Evolutionary conservation across 176 grass and related monocot species (phyloP).

Genomic region (Chloris gayana): DNA sequence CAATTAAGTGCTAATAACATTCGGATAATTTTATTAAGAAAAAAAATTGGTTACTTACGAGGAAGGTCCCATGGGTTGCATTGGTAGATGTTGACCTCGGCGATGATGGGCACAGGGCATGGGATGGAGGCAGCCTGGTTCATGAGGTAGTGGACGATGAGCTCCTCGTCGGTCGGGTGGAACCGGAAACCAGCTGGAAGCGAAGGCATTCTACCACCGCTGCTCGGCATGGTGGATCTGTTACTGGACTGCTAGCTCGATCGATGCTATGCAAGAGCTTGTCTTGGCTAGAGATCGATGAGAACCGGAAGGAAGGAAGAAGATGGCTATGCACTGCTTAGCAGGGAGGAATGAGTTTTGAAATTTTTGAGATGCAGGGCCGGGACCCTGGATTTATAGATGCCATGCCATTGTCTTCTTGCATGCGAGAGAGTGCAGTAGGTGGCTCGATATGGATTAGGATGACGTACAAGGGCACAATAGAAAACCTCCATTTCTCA

Average conservation of each 20-base stretch:
- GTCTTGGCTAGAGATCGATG: background rate
- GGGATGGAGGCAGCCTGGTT: constrained; percentile 47
- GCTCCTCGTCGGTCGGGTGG: constrained; percentile 79
- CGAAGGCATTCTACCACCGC: background rate
- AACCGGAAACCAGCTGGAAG: constrained; percentile 85
- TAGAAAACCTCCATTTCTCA: background rate
- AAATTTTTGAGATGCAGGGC: constrained; percentile 43
- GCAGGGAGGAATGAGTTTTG: background rate
- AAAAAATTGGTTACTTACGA: constrained; percentile 35
- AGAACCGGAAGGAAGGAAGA: background rate
- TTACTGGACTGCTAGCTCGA: no score
- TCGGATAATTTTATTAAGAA: no score
- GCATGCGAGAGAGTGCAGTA: background rate
- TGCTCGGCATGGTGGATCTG: constrained; percentile 14
- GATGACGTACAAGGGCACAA: background rate
- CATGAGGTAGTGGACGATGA: constrained; percentile 74
- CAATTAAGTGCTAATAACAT: no score
- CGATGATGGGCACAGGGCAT: constrained; percentile 60
- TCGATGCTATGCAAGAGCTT: background rate
- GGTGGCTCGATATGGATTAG: background rate
- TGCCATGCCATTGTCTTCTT: background rate
- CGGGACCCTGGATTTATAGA: constrained; percentile 28
- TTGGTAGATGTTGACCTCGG: constrained; percentile 93
- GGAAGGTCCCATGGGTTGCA: constrained; percentile 89
- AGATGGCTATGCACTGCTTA: background rate